Evolutionary conservation across 805 yeast species (phyloP).

Genomic region (Limtongozyma cylindracea): DNA sequence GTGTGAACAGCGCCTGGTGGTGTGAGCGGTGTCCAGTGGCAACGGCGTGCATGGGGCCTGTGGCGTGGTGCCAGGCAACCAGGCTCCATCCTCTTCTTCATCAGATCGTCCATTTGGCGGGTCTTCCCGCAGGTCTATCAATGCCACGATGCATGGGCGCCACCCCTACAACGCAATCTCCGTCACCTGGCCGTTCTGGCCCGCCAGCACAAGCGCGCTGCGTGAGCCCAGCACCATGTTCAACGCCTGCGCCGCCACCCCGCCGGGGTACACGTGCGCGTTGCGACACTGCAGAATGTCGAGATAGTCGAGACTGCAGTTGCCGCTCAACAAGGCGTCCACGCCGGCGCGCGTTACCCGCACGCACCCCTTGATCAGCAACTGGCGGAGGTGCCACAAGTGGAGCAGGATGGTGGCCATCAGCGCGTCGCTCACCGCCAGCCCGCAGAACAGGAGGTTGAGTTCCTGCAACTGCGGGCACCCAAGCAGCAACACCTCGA

Average conservation of each 20-base stretch:
- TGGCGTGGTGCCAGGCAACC: too few species aligned
- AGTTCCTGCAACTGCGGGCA: slow-evolving; percentile 26
- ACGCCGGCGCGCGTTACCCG: slow-evolving; percentile 60
- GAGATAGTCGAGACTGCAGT: slow-evolving; percentile 21
- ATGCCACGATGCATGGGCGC: too few species aligned
- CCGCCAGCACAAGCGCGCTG: slow-evolving; percentile 31
- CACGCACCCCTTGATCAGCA: slow-evolving; percentile 42
- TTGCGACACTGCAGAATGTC: slow-evolving; percentile 53
- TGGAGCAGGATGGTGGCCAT: slow-evolving; percentile 31
- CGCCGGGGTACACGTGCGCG: slow-evolving; percentile 35
- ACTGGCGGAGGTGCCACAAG: slow-evolving; percentile 17
- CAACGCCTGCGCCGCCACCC: slow-evolving; percentile 29
- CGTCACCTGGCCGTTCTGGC: slow-evolving; percentile 24
- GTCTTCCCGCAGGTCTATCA: too few species aligned
- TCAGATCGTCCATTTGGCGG: too few species aligned
- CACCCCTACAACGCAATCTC: slow-evolving; percentile 23
- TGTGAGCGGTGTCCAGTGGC: too few species aligned
- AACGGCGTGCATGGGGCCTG: too few species aligned
- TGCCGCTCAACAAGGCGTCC: slow-evolving; percentile 35
- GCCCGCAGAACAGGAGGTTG: slow-evolving; percentile 51
- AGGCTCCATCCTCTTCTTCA: too few species aligned
- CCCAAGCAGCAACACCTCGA: slow-evolving; percentile 43
- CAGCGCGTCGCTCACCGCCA: slow-evolving; percentile 56
- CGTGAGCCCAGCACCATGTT: slow-evolving; percentile 22
- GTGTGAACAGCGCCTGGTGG: too few species aligned